phyloP scores from a whole-genome alignment of 164 flowering plant genomes.

The Nymphaea thermarum region DNA sequence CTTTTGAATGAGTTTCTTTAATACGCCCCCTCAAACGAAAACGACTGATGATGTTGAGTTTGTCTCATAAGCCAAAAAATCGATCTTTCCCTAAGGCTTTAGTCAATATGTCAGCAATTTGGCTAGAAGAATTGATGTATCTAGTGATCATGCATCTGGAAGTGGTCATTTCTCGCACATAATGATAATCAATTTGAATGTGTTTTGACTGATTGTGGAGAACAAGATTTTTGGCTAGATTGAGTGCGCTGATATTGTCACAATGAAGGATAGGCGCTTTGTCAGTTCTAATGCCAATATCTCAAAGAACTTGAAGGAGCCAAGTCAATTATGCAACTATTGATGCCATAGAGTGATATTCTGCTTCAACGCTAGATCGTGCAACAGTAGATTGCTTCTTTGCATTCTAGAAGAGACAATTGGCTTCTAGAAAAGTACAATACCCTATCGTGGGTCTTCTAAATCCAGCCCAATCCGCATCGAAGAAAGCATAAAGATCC shows the following conservation, averaged over 20 bases:
- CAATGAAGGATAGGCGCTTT: not conserved
- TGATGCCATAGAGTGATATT: not conserved
- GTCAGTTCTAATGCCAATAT: not conserved
- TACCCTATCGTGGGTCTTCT: not conserved
- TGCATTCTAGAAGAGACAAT: not conserved
- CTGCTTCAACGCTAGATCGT: not conserved
- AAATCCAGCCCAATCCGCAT: conserved; percentile 3
- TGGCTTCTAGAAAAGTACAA: not conserved
- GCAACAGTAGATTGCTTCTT: no score
- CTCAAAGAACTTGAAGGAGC: not conserved
- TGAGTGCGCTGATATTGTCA: not conserved
- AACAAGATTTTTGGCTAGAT: not conserved
- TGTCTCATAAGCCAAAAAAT: no score
- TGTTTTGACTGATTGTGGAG: not conserved
- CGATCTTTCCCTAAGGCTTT: no score
- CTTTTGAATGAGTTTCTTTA: no score
- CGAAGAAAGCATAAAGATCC: not conserved
- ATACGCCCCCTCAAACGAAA: no score
- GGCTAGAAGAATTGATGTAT: no score
- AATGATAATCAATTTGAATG: not conserved
- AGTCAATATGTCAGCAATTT: no score
- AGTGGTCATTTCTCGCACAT: not conserved
- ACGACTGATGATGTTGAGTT: no score
- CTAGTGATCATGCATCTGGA: no score
- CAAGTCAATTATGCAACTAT: not conserved